phyloP scores from a whole-genome alignment of 106 monocot genomes.

The Hemerocallis citrina region DNA sequence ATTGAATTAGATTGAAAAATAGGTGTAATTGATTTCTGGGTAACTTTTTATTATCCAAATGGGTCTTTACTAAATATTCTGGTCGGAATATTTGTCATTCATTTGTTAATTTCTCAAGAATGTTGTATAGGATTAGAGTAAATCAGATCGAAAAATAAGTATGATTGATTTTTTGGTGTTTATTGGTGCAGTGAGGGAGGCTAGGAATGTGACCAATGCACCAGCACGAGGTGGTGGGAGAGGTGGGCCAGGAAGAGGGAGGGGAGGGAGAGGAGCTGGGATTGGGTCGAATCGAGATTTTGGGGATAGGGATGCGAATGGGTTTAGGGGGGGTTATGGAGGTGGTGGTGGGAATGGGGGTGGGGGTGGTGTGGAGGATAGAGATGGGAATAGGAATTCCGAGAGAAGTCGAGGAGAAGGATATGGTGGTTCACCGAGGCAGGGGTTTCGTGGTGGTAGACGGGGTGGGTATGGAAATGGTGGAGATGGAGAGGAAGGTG shows the following conservation, averaged over 20 bases:
- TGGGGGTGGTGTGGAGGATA: neutral
- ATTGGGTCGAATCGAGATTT: constrained; percentile 26
- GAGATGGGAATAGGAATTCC: neutral
- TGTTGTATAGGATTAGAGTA: neutral
- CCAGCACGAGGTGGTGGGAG: constrained; percentile 22
- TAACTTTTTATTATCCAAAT: too few species aligned
- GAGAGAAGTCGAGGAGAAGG: constrained; percentile 6
- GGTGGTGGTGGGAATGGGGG: neutral
- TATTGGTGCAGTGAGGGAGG: constrained; percentile 10
- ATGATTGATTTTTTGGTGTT: neutral
- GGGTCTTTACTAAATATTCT: too few species aligned
- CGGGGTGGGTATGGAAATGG: constrained; percentile 37
- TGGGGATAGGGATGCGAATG: constrained; percentile 25
- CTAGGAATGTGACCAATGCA: constrained; percentile 12
- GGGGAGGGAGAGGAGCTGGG: constrained; percentile 30
- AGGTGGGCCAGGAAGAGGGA: constrained; percentile 49
- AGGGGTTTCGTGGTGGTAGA: constrained; percentile 31
- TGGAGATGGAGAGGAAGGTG: constrained; percentile 30
- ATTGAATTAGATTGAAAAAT: too few species aligned
- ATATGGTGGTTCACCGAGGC: constrained; percentile 25
- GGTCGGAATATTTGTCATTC: too few species aligned
- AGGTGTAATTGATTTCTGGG: too few species aligned
- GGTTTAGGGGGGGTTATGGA: constrained; percentile 8
- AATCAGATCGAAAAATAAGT: neutral
- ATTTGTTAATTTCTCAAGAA: neutral